Base-by-base conservation (phyloP, 257 asterid genomes). In the Solanum dulcamara region DNA sequence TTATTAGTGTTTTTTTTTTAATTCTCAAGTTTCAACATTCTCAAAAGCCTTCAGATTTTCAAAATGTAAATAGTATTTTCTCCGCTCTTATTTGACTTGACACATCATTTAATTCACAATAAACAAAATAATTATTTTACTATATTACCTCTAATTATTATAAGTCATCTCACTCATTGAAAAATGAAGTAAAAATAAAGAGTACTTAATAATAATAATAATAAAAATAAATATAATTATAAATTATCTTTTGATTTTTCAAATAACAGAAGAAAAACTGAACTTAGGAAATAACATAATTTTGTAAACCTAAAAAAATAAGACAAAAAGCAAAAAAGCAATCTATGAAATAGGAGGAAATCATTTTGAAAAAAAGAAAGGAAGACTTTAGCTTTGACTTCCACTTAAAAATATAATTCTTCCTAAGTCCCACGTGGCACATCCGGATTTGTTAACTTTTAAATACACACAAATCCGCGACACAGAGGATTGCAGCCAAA, bases 401-500 rank as follows among this genome's bases (percentile, higher is more conserved):
- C 35, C n/a, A 71, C 13, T 6, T n/a, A 3, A 6, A 37, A 68
- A 13, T 40, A 33, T 15, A 30, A 64, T 17, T 14, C 24, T 35
- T 7, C n/a, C 17, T 24, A 0, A 75, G 24, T 74, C 24, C 5
- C 17, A 77, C 64, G 2, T 77, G 64, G 48, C 83, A 4, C 3
- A 28, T 5, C 0, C 10, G 15, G 17, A 79, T 79, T 79, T 1
- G 18, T 30, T 3, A 17, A 1, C 6, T 4, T 6, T 17, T 33
- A 79, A 30, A 30, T 2, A 30, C 30, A 79, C 28, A 6, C 17
- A 28, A 40, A 32, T 60, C 79, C 85, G 89, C 89, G 64, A 71
- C 30, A 81, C 96, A 92, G 11, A 18, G 26, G 46, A 93, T 37
- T 67, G 17, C 3, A 83, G 50, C 97, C 95, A 79, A 48, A 79